Conservation (phyloP, 768 basidiomycete species). For the Lyophyllum decastes region DNA sequence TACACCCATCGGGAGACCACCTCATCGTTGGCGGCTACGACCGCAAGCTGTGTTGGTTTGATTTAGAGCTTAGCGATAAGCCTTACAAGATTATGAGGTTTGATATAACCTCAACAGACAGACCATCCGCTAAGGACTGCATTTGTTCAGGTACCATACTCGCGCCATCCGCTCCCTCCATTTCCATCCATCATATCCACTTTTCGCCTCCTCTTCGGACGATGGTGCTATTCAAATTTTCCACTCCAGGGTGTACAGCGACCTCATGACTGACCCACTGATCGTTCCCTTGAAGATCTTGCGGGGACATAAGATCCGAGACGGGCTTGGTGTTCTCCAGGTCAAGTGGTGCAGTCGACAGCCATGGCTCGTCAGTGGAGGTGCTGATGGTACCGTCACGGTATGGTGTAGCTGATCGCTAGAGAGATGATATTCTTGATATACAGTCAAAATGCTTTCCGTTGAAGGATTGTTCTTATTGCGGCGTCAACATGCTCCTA, state of each 20-base stretch:
- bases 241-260: constrained; percentile 92
- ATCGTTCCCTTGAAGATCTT: constrained; percentile 98
- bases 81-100: constrained; percentile 96
- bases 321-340: constrained; percentile 90
- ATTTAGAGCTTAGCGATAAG: constrained; percentile 93
- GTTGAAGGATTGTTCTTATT: background rate
- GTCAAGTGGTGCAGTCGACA: constrained; percentile 86
- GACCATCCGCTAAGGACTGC: constrained; percentile 8
- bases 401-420: constrained; percentile 80
- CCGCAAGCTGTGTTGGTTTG: constrained; percentile 98
- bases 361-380: constrained; percentile 92
- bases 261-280: constrained; percentile 95
- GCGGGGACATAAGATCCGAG: constrained; percentile 82
- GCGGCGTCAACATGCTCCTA: background rate
- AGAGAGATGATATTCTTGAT: constrained; percentile 9
- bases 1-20: constrained; percentile 95
- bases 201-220: constrained; percentile 96
- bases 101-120: constrained; percentile 21
- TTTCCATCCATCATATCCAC: constrained; percentile 93
- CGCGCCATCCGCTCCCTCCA: constrained; percentile 91
- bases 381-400: constrained; percentile 85
- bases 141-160: constrained; percentile 75
- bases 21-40: constrained; percentile 98
- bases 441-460: background rate
- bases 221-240: constrained; percentile 97